These are phyloP conservation scores for Phytophthora megakarya DNA, from an alignment of 352 stramenopile genomes.

Conservation along the genomic window DNA sequence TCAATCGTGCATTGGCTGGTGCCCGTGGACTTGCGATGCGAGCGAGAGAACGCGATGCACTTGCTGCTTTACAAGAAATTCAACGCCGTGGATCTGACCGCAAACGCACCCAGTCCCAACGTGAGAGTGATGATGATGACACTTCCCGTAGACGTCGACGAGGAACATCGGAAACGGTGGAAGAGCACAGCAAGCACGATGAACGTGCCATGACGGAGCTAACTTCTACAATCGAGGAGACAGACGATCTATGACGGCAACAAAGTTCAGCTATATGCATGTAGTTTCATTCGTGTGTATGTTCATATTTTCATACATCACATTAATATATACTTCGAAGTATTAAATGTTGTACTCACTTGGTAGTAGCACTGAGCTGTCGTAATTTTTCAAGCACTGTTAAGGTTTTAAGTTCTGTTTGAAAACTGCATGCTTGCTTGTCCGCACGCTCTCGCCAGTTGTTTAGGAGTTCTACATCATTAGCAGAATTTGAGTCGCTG, in stretches of 20 bases:
- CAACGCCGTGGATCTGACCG: conserved; percentile 47
- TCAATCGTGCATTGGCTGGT: conserved; percentile 49
- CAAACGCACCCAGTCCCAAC: conserved; percentile 21
- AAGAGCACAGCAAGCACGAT: conserved; percentile 7
- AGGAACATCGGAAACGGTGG: background rate
- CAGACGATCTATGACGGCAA: conserved; percentile 26
- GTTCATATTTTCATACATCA: no score
- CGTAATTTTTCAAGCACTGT: conserved; percentile 30
- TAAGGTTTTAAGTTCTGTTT: conserved; percentile 31
- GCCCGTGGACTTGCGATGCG: conserved; percentile 39
- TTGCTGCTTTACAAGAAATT: conserved; percentile 58
- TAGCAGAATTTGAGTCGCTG: conserved; percentile 13
- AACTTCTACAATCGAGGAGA: conserved; percentile 27
- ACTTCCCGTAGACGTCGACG: conserved; percentile 17
- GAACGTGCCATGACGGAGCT: conserved; percentile 26
- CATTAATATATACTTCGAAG: no score
- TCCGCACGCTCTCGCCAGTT: conserved; percentile 16
- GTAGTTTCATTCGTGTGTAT: no score
- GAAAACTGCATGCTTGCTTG: conserved; percentile 30
- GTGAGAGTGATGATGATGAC: conserved; percentile 26
- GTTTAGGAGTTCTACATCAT: conserved; percentile 1
- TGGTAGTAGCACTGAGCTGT: conserved; percentile 25
- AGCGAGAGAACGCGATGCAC: conserved; percentile 52
- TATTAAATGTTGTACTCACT: conserved; percentile 20
- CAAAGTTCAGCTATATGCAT: background rate